Percentiles rank a stretch among this genome's conserved stretches.
Conservation (phyloP, 1,284 basidiomycete species). For the Veloboletus limbatus region DNA sequence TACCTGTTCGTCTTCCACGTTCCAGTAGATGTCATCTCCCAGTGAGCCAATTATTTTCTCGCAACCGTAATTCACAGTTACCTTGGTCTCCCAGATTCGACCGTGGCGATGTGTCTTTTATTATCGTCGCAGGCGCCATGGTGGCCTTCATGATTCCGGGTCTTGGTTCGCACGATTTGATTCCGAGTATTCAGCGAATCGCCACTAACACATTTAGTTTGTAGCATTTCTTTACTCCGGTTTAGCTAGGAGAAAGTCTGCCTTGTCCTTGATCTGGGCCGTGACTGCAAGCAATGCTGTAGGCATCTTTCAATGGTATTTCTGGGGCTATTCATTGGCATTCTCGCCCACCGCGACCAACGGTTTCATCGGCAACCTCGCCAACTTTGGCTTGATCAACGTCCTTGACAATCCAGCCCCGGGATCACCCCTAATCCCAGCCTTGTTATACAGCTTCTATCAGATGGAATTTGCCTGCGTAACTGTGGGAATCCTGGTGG, state of each 20-base stretch:
- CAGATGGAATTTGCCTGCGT: slow-evolving; percentile 88
- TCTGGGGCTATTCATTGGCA: slow-evolving; percentile 83
- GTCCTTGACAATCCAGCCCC: slow-evolving; percentile 79
- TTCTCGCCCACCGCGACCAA: slow-evolving; percentile 76
- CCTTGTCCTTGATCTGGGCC: slow-evolving; percentile 67
- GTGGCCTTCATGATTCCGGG: slow-evolving; percentile 82
- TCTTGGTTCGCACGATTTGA: slow-evolving; percentile 45
- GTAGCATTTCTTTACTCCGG: slow-evolving; percentile 86
- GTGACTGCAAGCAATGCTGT: slow-evolving; percentile 72
- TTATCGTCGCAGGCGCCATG: slow-evolving; percentile 76
- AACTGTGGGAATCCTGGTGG: slow-evolving; percentile 73
- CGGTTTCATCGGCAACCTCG: slow-evolving; percentile 79
- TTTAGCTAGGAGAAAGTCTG: slow-evolving; percentile 73
- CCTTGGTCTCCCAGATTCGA: slow-evolving; percentile 44
- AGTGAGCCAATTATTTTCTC: slow-evolving; percentile 22
- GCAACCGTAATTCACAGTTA: slow-evolving; percentile 5
- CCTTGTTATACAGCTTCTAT: slow-evolving; percentile 80
- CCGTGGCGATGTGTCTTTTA: slow-evolving; percentile 73
- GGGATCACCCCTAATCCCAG: slow-evolving; percentile 68
- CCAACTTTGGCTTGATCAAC: slow-evolving; percentile 63
- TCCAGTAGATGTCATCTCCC: slow-evolving; percentile 25
- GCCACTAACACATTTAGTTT: slow-evolving; percentile 8
- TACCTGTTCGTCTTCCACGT: neutral
- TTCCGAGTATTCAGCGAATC: neutral
- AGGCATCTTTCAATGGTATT: slow-evolving; percentile 87